Conservation (phyloP, 129 eudicot species). For the Flaveria bidentis region DNA sequence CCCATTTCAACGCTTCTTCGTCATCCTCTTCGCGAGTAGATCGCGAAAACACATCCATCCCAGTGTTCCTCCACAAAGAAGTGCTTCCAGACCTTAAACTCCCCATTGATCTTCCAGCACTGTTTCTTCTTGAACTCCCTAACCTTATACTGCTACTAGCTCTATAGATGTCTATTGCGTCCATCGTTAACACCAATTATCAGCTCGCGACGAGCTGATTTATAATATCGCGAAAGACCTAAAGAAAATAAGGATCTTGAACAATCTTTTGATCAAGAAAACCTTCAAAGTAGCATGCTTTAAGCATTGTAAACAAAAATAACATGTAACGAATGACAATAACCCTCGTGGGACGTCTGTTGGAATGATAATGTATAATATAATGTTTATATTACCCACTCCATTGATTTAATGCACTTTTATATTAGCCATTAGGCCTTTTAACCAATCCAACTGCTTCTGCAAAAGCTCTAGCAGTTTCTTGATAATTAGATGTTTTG, state of each 20-base stretch:
- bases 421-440: not conserved
- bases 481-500: not conserved
- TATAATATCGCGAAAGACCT: not conserved
- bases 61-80: constrained; percentile 51
- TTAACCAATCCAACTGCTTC: not conserved
- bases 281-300: not conserved
- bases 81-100: constrained; percentile 54
- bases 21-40: constrained; percentile 67
- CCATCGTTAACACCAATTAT: constrained; percentile 20
- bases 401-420: not conserved
- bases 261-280: not conserved
- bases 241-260: not conserved
- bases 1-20: constrained; percentile 90
- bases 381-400: not conserved
- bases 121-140: constrained; percentile 30
- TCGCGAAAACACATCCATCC: constrained; percentile 51
- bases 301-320: not conserved
- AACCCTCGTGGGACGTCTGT: not conserved
- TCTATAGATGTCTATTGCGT: constrained; percentile 27
- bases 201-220: too few species aligned
- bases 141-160: constrained; percentile 31
- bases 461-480: not conserved
- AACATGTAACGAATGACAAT: not conserved
- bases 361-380: not conserved
- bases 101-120: constrained; percentile 18